Conservation (phyloP, 2,329 filamentous ascomycete genomes). For the Ophiostoma montium region DNA sequence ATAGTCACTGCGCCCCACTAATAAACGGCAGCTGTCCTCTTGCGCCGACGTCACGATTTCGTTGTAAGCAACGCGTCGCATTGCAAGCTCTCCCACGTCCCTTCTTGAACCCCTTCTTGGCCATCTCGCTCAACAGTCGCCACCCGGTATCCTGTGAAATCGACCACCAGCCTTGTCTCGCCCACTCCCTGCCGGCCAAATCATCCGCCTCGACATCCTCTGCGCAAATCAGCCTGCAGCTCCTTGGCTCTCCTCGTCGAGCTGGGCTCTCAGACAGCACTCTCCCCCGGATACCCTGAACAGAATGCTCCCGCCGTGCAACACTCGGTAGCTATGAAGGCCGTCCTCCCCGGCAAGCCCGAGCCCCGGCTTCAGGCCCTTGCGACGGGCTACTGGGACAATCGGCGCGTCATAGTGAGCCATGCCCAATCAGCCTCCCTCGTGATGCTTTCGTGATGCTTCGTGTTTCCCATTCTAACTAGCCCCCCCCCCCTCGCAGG, state of each 20-base stretch:
- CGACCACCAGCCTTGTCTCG: too few species aligned
- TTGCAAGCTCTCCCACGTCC: neutral
- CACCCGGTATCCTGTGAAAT: too few species aligned
- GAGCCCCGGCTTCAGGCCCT: slow-evolving; percentile 33
- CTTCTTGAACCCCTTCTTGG: neutral
- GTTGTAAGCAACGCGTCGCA: neutral
- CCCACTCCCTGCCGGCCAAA: neutral
- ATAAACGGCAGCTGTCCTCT: neutral
- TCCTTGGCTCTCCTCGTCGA: neutral
- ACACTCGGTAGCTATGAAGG: slow-evolving; percentile 26
- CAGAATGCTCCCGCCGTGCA: slow-evolving; percentile 10
- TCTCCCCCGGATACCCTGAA: neutral
- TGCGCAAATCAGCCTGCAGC: neutral
- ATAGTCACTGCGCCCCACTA: neutral
- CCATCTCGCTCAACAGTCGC: too few species aligned
- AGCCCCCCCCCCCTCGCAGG: slow-evolving; percentile 31
- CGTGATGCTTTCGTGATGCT: too few species aligned
- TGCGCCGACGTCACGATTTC: neutral
- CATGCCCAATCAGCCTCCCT: too few species aligned
- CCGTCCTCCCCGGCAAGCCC: slow-evolving; percentile 33
- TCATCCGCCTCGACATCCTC: neutral
- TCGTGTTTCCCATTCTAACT: too few species aligned
- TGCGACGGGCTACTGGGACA: slow-evolving; percentile 31
- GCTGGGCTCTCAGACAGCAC: neutral
- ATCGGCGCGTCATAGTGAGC: slow-evolving; percentile 22